Conservation (phyloP, 768 basidiomycete genomes). For the Lactifluus echinatus region DNA sequence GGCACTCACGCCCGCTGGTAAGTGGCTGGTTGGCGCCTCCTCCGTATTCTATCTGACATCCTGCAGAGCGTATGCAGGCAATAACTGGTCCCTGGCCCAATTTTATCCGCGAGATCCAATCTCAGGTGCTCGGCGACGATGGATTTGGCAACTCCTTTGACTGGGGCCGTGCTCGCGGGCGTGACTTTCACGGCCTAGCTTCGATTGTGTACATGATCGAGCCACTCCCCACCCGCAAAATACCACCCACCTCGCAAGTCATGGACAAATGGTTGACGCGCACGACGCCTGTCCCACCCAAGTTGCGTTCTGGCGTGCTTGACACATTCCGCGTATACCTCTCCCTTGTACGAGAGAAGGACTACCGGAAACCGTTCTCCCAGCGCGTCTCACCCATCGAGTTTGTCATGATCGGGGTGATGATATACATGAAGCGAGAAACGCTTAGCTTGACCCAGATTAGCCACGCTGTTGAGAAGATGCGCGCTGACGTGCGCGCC, state of each 20-base stretch:
- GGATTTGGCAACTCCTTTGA: constrained; percentile 26
- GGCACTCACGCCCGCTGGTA: constrained; percentile 64
- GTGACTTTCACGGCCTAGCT: constrained; percentile 31
- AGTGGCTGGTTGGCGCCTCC: constrained; percentile 7
- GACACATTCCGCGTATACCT: constrained; percentile 42
- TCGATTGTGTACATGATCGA: constrained; percentile 28
- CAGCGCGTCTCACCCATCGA: constrained; percentile 54
- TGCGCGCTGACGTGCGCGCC: constrained; percentile 48
- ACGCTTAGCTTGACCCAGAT: constrained; percentile 33
- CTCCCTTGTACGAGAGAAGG: constrained; percentile 33
- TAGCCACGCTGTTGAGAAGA: constrained; percentile 35
- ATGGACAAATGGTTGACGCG: constrained; percentile 28
- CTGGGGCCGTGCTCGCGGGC: constrained; percentile 32
- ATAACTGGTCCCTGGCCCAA: constrained; percentile 45
- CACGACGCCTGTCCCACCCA: constrained; percentile 23
- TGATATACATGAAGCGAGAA: constrained; percentile 45
- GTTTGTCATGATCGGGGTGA: constrained; percentile 46
- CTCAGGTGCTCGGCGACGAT: constrained; percentile 35
- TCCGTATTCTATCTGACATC: constrained; percentile 1
- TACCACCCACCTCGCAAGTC: constrained; percentile 17
- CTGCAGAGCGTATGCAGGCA: constrained; percentile 59
- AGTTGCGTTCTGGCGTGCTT: constrained; percentile 30
- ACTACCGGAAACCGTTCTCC: constrained; percentile 31
- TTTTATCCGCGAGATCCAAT: constrained; percentile 51
- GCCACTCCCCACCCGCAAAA: constrained; percentile 20